A percentile compares a stretch with the other conserved stretches of the same genome.
These are phyloP conservation scores for Yamadazyma trypodendri DNA, from an alignment of 1,139 yeast species.

Conservation along the genomic window DNA sequence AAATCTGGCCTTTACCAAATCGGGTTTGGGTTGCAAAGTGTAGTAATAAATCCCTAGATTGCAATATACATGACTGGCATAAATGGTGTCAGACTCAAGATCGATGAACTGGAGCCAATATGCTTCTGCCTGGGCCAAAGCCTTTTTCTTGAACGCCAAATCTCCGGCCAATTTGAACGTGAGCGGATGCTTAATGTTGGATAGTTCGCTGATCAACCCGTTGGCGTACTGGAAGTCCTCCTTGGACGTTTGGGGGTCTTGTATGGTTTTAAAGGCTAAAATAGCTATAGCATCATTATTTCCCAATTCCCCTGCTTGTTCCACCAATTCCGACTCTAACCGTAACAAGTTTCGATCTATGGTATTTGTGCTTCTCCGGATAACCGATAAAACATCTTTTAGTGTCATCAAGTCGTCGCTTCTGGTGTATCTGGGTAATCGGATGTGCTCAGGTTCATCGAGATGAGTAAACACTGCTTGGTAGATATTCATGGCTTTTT, in stretches of 20 bases:
- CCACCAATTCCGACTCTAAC: conserved; percentile 70
- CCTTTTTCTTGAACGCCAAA: conserved; percentile 50
- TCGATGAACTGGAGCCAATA: conserved; percentile 62
- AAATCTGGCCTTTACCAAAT: conserved; percentile 51
- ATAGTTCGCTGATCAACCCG: conserved; percentile 57
- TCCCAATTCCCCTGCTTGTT: conserved; percentile 81
- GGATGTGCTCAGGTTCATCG: conserved; percentile 33
- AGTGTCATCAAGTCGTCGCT: conserved; percentile 65
- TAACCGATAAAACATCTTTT: conserved; percentile 62
- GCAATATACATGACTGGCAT: conserved; percentile 73
- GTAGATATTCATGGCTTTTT: conserved; percentile 53
- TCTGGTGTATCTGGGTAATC: conserved; percentile 44
- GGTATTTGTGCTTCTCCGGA: conserved; percentile 60
- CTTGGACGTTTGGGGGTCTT: conserved; percentile 25
- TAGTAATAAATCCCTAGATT: conserved; percentile 62
- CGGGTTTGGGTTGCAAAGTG: conserved; percentile 38
- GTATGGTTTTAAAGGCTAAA: conserved; percentile 61
- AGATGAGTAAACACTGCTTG: conserved; percentile 48
- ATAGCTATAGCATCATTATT: conserved; percentile 77
- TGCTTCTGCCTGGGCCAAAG: conserved; percentile 50
- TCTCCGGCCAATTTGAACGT: conserved; percentile 76
- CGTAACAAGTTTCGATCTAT: conserved; percentile 53
- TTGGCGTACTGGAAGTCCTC: conserved; percentile 68
- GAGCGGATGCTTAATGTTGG: conserved; percentile 63
- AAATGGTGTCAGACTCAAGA: conserved; percentile 52